Conservation (phyloP, 1,284 basidiomycete genomes). For the Peniophora sp. region DNA sequence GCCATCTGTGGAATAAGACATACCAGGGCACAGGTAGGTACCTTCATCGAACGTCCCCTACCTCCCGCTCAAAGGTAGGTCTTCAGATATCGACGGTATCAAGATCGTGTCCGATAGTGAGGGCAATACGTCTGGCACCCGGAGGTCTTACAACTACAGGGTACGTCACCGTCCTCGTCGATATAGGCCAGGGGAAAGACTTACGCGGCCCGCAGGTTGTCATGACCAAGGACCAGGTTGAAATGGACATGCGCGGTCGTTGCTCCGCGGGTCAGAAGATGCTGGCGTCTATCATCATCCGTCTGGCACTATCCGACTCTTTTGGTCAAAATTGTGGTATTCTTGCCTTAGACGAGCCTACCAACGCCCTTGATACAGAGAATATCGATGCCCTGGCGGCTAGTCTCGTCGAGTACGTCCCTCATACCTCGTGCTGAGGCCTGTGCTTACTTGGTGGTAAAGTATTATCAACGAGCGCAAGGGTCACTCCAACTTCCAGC, state of each 20-base stretch:
- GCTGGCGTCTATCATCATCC: slow-evolving; percentile 97
- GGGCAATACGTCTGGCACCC: slow-evolving; percentile 56
- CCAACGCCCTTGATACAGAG: slow-evolving; percentile 94
- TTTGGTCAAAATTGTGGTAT: slow-evolving; percentile 98
- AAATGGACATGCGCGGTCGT: slow-evolving; percentile 99
- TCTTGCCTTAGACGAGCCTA: slow-evolving; percentile 95
- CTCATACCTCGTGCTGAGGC: slow-evolving; percentile 1
- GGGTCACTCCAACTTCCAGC: slow-evolving; percentile 88
- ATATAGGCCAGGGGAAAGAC: no score
- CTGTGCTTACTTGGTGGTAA: slow-evolving; percentile 3
- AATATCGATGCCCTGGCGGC: slow-evolving; percentile 93
- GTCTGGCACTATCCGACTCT: slow-evolving; percentile 94
- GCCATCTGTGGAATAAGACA: slow-evolving; percentile 95
- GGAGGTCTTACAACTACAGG: slow-evolving; percentile 97
- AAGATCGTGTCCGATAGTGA: slow-evolving; percentile 93
- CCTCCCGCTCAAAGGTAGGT: neutral
- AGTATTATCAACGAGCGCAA: slow-evolving; percentile 92
- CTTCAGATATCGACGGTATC: slow-evolving; percentile 92
- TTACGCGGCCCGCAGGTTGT: slow-evolving; percentile 57
- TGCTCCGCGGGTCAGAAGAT: slow-evolving; percentile 99
- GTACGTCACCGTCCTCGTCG: slow-evolving; percentile 41
- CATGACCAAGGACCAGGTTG: slow-evolving; percentile 97
- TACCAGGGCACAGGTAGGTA: slow-evolving; percentile 91
- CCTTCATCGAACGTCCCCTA: neutral
- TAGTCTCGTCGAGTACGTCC: slow-evolving; percentile 83